A percentile compares a stretch with the other conserved stretches of the same genome.
Evolutionary conservation across 768 basidiomycete species (phyloP).

Genomic region (Jaapia argillacea): DNA sequence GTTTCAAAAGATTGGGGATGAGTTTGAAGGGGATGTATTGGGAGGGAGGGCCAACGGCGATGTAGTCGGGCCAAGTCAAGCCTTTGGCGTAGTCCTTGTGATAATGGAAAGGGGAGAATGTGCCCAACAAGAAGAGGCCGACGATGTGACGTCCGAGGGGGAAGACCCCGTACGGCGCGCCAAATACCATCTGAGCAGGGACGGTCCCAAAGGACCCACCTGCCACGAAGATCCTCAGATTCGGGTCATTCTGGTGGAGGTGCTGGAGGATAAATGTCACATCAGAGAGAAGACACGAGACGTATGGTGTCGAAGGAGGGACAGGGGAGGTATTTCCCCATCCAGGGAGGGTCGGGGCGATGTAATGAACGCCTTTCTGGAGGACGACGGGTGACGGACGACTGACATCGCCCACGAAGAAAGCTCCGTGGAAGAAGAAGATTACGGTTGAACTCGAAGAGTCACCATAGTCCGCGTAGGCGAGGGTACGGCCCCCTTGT

Average conservation of each 20-base stretch:
- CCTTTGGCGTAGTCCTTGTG: slow-evolving; percentile 34
- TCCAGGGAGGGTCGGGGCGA: slow-evolving; percentile 46
- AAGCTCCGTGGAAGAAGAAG: slow-evolving; percentile 47
- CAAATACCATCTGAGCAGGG: too few relatives aligned
- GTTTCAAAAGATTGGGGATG: slow-evolving; percentile 21
- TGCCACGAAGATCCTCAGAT: too few relatives aligned
- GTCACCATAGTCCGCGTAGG: too few relatives aligned
- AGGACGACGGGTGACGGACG: slow-evolving; percentile 21
- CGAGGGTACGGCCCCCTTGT: too few relatives aligned
- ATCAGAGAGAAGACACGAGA: too few relatives aligned
- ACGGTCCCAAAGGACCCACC: too few relatives aligned
- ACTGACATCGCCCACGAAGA: slow-evolving; percentile 36
- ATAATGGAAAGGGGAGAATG: slow-evolving; percentile 35
- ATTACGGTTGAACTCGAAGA: slow-evolving; percentile 38
- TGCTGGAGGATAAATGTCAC: too few relatives aligned
- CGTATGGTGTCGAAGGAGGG: slow-evolving; percentile 36
- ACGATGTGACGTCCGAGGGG: slow-evolving; percentile 34
- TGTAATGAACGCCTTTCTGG: slow-evolving; percentile 31
- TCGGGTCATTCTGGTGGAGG: too few relatives aligned
- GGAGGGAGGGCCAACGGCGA: slow-evolving; percentile 34
- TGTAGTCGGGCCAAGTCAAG: slow-evolving; percentile 37
- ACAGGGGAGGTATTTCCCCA: slow-evolving; percentile 46
- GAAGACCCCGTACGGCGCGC: too few relatives aligned
- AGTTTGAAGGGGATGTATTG: slow-evolving; percentile 31
- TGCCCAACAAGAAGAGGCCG: slow-evolving; percentile 36